Evolutionary conservation across 331 rosid genomes (phyloP).

Genomic region (Rhamnella rubrinervis): DNA sequence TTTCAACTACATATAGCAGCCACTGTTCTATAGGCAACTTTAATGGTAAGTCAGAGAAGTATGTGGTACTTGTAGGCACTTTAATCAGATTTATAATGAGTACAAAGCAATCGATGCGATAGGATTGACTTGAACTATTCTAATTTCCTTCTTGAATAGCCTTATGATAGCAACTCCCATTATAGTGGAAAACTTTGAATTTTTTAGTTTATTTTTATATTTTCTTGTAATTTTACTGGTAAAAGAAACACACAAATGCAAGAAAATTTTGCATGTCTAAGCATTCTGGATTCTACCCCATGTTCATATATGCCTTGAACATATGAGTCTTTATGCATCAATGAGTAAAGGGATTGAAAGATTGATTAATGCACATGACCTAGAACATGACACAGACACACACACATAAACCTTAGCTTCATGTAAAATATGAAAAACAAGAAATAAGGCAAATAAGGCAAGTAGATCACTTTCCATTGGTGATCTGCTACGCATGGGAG

Average conservation of each 20-base stretch:
- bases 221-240: neutral
- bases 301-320: no score
- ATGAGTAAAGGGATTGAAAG: neutral
- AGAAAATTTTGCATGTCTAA: neutral
- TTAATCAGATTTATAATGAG: neutral
- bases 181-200: no score
- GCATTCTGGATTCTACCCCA: no score
- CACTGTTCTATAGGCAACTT: constrained; percentile 6
- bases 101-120: neutral
- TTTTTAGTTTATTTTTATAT: neutral
- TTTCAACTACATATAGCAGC: neutral
- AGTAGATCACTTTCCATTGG: constrained; percentile 14
- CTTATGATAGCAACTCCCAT: constrained; percentile 1
- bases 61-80: neutral
- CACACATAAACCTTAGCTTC: neutral
- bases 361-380: neutral
- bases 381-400: neutral
- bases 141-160: neutral
- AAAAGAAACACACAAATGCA: neutral
- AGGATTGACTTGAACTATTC: constrained; percentile 6
- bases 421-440: neutral
- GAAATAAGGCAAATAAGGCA: constrained; percentile 15
- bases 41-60: neutral
- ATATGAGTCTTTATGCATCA: no score
- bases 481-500: constrained; percentile 14